phyloP scores from a whole-genome alignment of 192 early-diverging fungal species.

The Coemansia furcata region DNA sequence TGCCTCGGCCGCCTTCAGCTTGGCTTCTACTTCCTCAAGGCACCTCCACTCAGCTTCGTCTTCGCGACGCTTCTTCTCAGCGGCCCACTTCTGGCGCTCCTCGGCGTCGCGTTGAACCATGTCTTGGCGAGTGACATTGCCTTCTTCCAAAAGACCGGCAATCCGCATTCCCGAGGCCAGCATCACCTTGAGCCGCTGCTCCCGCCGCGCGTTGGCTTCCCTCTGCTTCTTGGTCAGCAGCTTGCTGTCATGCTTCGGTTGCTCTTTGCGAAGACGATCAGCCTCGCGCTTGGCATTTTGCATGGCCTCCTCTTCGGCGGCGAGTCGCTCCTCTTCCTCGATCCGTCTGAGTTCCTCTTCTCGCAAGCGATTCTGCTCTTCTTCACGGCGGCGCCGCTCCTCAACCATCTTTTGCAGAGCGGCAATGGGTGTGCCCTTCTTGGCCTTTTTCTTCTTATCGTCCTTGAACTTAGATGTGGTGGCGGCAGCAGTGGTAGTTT shows the following conservation, averaged over 20 bases:
- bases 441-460: constrained; percentile 38
- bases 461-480: constrained; percentile 7
- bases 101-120: constrained; percentile 30
- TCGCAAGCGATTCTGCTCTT: constrained; percentile 70
- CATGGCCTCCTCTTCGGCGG: constrained; percentile 67
- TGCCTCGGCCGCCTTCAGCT: constrained; percentile 62
- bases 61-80: constrained; percentile 56
- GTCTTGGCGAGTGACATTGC: constrained; percentile 7
- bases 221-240: constrained; percentile 93
- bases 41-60: constrained; percentile 63
- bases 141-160: constrained; percentile 44
- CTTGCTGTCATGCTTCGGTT: constrained; percentile 89
- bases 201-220: constrained; percentile 69
- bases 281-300: constrained; percentile 75
- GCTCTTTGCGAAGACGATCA: constrained; percentile 76
- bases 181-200: constrained; percentile 72
- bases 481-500: constrained; percentile 22
- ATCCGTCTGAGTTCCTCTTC: constrained; percentile 67
- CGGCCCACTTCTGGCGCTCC: constrained; percentile 43
- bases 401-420: constrained; percentile 57
- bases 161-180: constrained; percentile 76
- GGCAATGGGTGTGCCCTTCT: constrained; percentile 36
- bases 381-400: constrained; percentile 62
- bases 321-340: constrained; percentile 69
- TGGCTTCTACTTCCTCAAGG: constrained; percentile 58